A percentile compares a stretch with the other conserved stretches of the same genome.
Conservation (phyloP, 371 early-diverging fungal species). For the Lichtheimia ornata region DNA sequence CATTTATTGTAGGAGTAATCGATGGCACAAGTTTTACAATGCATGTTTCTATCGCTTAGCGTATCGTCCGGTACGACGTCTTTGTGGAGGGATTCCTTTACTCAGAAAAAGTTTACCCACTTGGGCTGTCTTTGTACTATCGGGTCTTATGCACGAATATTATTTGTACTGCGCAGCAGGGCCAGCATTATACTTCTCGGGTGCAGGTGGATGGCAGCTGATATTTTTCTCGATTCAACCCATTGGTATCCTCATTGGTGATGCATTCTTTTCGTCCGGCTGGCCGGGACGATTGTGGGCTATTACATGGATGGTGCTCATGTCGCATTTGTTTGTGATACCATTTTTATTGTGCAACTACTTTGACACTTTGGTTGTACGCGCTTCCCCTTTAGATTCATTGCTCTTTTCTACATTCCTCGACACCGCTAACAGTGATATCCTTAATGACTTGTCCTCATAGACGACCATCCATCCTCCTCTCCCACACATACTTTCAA, state of each 20-base stretch:
- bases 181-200: conserved; percentile 21
- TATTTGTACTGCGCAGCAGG: conserved; percentile 36
- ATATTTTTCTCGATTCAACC: conserved; percentile 34
- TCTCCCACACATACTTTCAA: background rate
- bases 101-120: conserved; percentile 27
- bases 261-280: conserved; percentile 21
- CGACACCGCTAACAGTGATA: too few species aligned
- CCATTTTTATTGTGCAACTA: conserved; percentile 19
- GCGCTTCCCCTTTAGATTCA: conserved; percentile 3
- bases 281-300: conserved; percentile 25
- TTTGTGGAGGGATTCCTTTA: conserved; percentile 16
- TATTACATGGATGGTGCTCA: conserved; percentile 25
- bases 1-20: conserved; percentile 10
- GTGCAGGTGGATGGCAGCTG: conserved; percentile 31
- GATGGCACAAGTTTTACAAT: conserved; percentile 47
- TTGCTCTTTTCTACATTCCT: background rate
- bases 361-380: conserved; percentile 5
- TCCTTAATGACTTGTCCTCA: too few species aligned
- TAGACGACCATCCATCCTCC: too few species aligned
- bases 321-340: conserved; percentile 23
- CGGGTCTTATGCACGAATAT: conserved; percentile 47
- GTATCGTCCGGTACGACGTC: conserved; percentile 28
- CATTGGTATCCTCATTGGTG: conserved; percentile 30
- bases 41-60: conserved; percentile 40
- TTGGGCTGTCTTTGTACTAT: conserved; percentile 37